Conservation (phyloP, 106 monocot species). For the Allium fistulosum region DNA sequence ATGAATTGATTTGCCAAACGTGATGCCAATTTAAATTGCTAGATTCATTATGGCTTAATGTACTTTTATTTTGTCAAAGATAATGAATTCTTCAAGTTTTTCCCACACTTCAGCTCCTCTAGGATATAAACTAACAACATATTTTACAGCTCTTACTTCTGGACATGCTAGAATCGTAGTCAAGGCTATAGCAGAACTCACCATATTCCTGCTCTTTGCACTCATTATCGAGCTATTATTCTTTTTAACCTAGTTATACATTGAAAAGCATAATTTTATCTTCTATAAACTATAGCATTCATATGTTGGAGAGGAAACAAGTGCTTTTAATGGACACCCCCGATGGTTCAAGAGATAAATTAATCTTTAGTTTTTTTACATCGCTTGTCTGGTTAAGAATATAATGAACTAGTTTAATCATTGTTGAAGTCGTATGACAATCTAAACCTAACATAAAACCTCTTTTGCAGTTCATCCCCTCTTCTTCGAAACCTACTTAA, state of each 20-base stretch:
- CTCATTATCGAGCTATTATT: constrained; percentile 21
- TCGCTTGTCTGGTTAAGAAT: constrained; percentile 55
- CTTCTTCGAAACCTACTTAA: constrained; percentile 53
- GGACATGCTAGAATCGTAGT: constrained; percentile 66
- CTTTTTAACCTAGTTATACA: constrained; percentile 58
- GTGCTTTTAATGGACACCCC: constrained; percentile 45
- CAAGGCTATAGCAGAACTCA: constrained; percentile 24
- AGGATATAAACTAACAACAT: constrained; percentile 47
- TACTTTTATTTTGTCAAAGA: background rate
- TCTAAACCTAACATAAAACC: constrained; percentile 59
- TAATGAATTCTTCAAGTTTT: constrained; percentile 25
- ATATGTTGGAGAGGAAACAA: constrained; percentile 44
- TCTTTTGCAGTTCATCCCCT: constrained; percentile 60
- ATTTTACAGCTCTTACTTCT: constrained; percentile 46
- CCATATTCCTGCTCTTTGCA: constrained; percentile 28
- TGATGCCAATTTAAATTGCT: no score
- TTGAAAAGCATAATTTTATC: constrained; percentile 54
- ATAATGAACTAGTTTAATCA: constrained; percentile 47
- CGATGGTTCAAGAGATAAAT: constrained; percentile 47
- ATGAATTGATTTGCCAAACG: no score
- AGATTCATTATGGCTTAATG: no score
- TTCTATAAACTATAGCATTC: constrained; percentile 58
- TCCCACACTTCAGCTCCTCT: constrained; percentile 55
- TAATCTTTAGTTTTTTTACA: constrained; percentile 46
- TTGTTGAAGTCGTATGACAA: constrained; percentile 35